A percentile compares a stretch with the other conserved stretches of the same genome.
Conservation (phyloP, 2,329 filamentous ascomycete genomes). For the Trichoderma polysporum region DNA sequence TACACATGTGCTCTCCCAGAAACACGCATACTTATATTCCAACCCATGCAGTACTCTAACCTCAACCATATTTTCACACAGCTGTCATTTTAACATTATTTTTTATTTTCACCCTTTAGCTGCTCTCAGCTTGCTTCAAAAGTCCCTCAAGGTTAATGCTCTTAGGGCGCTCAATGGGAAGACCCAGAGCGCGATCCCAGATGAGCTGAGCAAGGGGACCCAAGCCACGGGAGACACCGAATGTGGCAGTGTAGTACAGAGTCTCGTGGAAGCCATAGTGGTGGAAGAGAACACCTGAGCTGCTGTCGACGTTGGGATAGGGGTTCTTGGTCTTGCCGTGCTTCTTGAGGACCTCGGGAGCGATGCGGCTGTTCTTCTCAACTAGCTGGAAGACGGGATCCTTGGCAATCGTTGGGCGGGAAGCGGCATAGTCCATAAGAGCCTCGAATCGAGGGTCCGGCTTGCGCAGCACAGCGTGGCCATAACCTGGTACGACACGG, state of each 20-base stretch:
- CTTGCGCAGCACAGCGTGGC: conserved; percentile 93
- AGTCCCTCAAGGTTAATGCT: conserved; percentile 91
- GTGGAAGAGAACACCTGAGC: conserved; percentile 92
- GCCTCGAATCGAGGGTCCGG: conserved; percentile 96
- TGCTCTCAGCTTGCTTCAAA: conserved; percentile 62
- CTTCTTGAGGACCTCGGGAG: conserved; percentile 84
- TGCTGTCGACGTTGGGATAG: conserved; percentile 94
- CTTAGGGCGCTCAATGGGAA: conserved; percentile 97
- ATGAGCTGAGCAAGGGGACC: conserved; percentile 92
- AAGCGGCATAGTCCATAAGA: conserved; percentile 89
- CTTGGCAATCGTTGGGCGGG: conserved; percentile 77
- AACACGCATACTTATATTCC: background rate
- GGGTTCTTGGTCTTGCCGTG: conserved; percentile 99
- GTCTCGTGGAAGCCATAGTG: conserved; percentile 98
- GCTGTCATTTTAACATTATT: background rate
- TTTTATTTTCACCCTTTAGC: conserved; percentile 30
- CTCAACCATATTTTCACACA: background rate
- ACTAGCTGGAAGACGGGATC: conserved; percentile 95
- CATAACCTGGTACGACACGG: conserved; percentile 91
- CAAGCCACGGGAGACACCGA: conserved; percentile 68
- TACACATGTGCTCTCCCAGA: conserved; percentile 2
- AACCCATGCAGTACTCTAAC: background rate
- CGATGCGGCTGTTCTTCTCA: conserved; percentile 87
- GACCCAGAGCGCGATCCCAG: conserved; percentile 89
- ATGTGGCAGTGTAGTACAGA: conserved; percentile 82